Conservation (phyloP, 2,329 filamentous ascomycete species). For the Coniochaeta prunicola region DNA sequence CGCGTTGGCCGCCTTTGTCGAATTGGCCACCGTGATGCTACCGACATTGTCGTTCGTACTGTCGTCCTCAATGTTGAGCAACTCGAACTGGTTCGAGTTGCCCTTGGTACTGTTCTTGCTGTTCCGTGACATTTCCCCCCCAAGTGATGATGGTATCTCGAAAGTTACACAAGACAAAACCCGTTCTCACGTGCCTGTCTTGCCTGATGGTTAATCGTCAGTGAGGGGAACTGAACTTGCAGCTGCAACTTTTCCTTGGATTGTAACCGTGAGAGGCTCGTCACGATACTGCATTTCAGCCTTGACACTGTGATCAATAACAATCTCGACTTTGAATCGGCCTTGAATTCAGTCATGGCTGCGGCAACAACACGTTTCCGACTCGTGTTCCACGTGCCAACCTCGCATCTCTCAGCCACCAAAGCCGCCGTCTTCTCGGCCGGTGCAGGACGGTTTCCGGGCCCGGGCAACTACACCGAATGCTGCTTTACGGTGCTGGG, state of each 20-base stretch:
- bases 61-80: no score
- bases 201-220: neutral
- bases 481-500: slow-evolving; percentile 45
- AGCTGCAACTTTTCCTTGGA: no score
- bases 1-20: no score
- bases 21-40: no score
- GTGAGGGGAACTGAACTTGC: neutral
- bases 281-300: no score
- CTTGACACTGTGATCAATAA: no score
- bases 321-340: neutral
- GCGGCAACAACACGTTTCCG: neutral
- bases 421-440: slow-evolving; percentile 51
- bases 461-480: slow-evolving; percentile 46
- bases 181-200: neutral
- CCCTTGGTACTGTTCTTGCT: no score
- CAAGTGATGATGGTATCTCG: no score
- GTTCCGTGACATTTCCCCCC: no score
- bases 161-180: neutral
- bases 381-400: slow-evolving; percentile 45
- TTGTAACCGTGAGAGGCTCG: neutral
- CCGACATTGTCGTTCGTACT: no score
- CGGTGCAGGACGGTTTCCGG: slow-evolving; percentile 47
- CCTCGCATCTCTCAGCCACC: slow-evolving; percentile 34
- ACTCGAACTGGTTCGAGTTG: no score
- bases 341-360: neutral